phyloP scores from a whole-genome alignment of 306 rosid species.

The Cucurbita pepo region DNA sequence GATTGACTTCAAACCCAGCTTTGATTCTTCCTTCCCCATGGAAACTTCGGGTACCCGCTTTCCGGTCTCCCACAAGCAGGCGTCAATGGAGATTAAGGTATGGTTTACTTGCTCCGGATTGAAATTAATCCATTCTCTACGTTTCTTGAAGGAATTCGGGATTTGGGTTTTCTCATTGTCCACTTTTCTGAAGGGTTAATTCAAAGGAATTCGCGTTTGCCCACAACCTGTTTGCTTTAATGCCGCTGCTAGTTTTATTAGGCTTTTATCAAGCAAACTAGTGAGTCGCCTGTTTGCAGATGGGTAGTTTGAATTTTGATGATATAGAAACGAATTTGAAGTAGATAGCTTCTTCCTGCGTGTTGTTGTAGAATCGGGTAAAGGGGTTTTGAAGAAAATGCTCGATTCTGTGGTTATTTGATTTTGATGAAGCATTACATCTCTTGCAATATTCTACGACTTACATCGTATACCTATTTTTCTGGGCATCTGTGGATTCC shows the following conservation, averaged over 20 bases:
- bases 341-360: not conserved
- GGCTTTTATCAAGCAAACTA: not conserved
- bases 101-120: not conserved
- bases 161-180: not conserved
- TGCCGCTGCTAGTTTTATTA: not conserved
- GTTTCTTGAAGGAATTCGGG: not conserved
- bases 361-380: not conserved
- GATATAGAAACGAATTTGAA: not conserved
- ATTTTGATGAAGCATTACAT: not conserved
- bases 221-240: slow-evolving; percentile 13
- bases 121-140: not conserved
- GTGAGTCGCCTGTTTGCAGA: not conserved
- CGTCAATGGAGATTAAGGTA: slow-evolving; percentile 51
- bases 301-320: not conserved
- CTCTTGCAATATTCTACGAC: not conserved
- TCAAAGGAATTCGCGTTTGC: not conserved
- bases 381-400: not conserved
- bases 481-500: not conserved
- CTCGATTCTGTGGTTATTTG: not conserved
- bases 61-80: slow-evolving; percentile 33
- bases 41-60: slow-evolving; percentile 23
- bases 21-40: not conserved
- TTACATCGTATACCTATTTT: not conserved
- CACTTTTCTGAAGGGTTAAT: not conserved
- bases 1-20: not conserved